These are phyloP conservation scores for Niebla homalea DNA, from an alignment of 495 filamentous ascomycete genomes.

Conservation along the genomic window DNA sequence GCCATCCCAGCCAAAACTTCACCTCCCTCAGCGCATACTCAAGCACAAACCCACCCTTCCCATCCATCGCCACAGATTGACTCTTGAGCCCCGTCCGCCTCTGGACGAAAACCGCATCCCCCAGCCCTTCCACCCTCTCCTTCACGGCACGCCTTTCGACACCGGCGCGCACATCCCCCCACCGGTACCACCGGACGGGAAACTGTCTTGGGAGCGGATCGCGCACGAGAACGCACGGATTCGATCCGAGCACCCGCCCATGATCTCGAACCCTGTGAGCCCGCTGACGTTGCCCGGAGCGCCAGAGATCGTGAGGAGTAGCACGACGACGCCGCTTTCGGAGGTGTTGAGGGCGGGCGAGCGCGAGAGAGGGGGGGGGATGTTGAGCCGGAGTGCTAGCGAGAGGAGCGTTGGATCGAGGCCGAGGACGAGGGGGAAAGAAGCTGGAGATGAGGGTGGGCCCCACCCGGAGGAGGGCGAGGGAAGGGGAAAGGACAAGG, in stretches of 20 bases:
- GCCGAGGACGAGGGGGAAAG: not conserved
- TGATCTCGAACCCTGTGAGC: constrained; percentile 7
- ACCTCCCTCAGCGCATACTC: not conserved
- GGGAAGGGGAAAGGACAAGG: not conserved
- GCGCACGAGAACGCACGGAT: constrained; percentile 13
- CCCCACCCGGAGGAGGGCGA: not conserved
- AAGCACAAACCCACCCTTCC: not conserved
- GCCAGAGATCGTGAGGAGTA: not conserved
- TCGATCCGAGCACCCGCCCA: not conserved
- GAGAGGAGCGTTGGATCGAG: constrained; percentile 3
- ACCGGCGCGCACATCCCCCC: not conserved
- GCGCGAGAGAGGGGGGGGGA: constrained; percentile 5
- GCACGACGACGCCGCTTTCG: not conserved
- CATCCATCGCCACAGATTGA: constrained; percentile 4
- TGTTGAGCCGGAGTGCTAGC: constrained; percentile 10
- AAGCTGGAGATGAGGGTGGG: not conserved
- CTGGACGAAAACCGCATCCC: not conserved
- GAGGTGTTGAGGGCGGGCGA: constrained; percentile 3
- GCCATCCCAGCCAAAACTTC: not conserved
- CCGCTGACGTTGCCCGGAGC: constrained; percentile 1
- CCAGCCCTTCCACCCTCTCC: not conserved
- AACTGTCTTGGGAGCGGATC: constrained; percentile 12
- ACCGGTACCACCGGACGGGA: not conserved
- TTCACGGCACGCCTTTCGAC: not conserved
- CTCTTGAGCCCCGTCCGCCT: not conserved